Conservation (phyloP, 116 monocot genomes). For the Iris pallida region DNA sequence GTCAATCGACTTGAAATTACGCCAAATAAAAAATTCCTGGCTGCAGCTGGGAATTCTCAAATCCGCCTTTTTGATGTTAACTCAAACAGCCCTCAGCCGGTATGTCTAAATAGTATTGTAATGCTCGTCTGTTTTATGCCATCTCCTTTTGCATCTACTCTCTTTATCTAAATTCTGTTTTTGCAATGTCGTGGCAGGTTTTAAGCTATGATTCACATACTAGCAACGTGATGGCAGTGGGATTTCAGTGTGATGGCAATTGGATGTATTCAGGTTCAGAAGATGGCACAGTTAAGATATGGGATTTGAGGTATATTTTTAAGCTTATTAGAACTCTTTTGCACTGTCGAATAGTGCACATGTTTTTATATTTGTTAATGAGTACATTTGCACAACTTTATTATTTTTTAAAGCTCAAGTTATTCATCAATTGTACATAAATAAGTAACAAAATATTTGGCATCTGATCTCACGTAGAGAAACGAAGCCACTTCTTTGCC, state of each 20-base stretch:
- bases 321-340: not conserved
- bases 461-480: too few relatives aligned
- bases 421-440: too few relatives aligned
- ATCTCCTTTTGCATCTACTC: constrained; percentile 1
- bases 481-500: too few relatives aligned
- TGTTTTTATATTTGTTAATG: too few relatives aligned
- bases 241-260: constrained; percentile 92
- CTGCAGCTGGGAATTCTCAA: constrained; percentile 98
- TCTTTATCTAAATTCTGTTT: not conserved
- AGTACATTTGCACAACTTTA: too few relatives aligned
- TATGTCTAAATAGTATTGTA: constrained; percentile 21
- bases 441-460: too few relatives aligned
- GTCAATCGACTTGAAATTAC: constrained; percentile 93
- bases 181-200: constrained; percentile 39
- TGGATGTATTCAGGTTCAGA: constrained; percentile 99
- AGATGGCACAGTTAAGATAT: constrained; percentile 95
- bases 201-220: constrained; percentile 92
- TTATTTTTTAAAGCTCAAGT: too few relatives aligned
- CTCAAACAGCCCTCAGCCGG: constrained; percentile 79
- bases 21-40: constrained; percentile 76
- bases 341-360: not conserved
- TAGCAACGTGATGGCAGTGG: constrained; percentile 94
- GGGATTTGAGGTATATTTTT: constrained; percentile 83
- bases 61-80: constrained; percentile 98
- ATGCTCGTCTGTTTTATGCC: not conserved